Percentiles rank a stretch among this genome's conserved stretches.
Evolutionary conservation across 2,329 filamentous ascomycete genomes (phyloP).

Genomic region (Basipetospora chlamydospora): DNA sequence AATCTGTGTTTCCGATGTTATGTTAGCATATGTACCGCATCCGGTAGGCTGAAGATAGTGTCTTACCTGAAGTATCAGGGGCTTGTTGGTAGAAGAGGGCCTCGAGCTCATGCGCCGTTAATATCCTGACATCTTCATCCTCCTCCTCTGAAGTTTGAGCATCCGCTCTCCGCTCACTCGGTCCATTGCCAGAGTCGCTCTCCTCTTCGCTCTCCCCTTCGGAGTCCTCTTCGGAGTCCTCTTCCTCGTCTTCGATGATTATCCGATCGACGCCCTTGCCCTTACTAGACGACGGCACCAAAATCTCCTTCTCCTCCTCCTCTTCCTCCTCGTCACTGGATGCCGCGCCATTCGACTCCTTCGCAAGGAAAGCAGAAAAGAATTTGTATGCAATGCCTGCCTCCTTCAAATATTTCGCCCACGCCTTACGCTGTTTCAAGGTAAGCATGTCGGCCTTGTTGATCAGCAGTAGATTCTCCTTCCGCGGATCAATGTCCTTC

Average conservation of each 20-base stretch:
- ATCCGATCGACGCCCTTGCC: conserved; percentile 11
- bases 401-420: conserved; percentile 75
- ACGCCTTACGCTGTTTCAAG: conserved; percentile 59
- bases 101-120: conserved; percentile 88
- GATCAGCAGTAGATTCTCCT: conserved; percentile 82
- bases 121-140: conserved; percentile 57
- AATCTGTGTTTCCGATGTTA: conserved; percentile 17
- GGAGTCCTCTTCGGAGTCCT: conserved; percentile 15
- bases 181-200: too few species aligned
- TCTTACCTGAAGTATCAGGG: conserved; percentile 35
- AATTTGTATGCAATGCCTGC: conserved; percentile 82
- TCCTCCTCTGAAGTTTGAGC: conserved; percentile 17
- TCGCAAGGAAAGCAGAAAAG: conserved; percentile 87
- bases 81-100: conserved; percentile 68
- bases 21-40: conserved; percentile 9
- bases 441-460: conserved; percentile 99
- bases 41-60: background rate
- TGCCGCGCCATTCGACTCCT: conserved; percentile 64
- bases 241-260: conserved; percentile 23
- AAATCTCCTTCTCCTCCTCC: conserved; percentile 12
- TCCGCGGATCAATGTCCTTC: conserved; percentile 75
- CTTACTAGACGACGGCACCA: conserved; percentile 8
- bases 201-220: conserved; percentile 19
- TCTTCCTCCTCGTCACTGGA: conserved; percentile 9
- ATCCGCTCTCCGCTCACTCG: conserved; percentile 12